Base-by-base conservation (phyloP, 805 yeast genomes). In the Candida patagonica region DNA sequence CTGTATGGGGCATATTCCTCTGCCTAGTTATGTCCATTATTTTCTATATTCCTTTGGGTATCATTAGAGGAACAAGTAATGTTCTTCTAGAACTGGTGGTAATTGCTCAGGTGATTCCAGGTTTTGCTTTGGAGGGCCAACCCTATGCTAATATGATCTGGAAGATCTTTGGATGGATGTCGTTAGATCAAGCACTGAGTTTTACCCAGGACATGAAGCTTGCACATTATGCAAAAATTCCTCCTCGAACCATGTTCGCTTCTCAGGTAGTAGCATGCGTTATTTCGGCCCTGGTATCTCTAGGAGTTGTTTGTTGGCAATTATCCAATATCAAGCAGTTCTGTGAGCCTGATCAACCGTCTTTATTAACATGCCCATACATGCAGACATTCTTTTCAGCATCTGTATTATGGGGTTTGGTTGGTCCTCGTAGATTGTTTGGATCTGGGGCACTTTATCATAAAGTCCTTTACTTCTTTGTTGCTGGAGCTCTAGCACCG, bases 41-140 rank as follows among this genome's bases (percentile, higher is more conserved):
- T 15, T 76, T 79, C 54, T 59, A 79, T 45, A 59, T 79, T 26
- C 87, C 87, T n/a, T 63, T 77, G 20, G 75, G 80, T 4, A 62
- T 80, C 10, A 66, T 80, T 39, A 70, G 71, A 17, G 75, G 84
- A 2, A 70, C 73, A 23, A 76, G 86, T 0, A 78, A 78, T 57
- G 67, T 61, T 35, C 52, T 67, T 2, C 65, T 78, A 45, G 78
- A 78, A n/a, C 60, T 78, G 46, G 74, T 74, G 51, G 82, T 78
- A 2, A 57, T 79, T 35, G 72, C 76, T 4, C 84, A 79, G 51
- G 61, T 80, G 41, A 67, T 80, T 40, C 73, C 74, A 30, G 86
- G 86, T 1, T 77, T 76, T 51, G 70, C 78, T 37, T 62, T 76
- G 13, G 83, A 83, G 3, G 82, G 77, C 2, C 63, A 66, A 62